Evolutionary conservation across 2,329 filamentous ascomycete species (phyloP), one percentile per base, ranked within the genome.

Genomic region (Ceratocystis alfenasii): DNA sequence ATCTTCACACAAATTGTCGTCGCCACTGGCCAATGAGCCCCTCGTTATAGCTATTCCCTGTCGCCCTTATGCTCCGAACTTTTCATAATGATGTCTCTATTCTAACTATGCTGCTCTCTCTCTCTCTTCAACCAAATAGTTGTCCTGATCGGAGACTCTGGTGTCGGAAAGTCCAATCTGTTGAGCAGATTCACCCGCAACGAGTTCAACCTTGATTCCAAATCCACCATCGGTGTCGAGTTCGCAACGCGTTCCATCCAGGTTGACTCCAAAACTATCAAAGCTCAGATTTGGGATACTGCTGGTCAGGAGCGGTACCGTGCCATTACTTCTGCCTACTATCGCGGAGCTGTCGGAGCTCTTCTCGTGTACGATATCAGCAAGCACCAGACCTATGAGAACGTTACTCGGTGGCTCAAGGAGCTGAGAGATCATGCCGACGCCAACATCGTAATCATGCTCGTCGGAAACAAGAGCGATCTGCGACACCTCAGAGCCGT

Each of bases 401-500:
- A 97, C 76, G 94, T 99, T 74, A 96, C 91, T 71, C 85, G 95
- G 79, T 99, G 94, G 94, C 80, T 99, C 81, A 99, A 97, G 81
- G 94, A 99, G 82, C 83, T 99, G 74, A 87, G 94, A 73, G 94
- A 96, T 75, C 92, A 99, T 78, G 94, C 94, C 72, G 94, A 99
- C 76, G 92, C 91, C 73, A 97, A 97, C 80, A 96, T 97, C 73
- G 92, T 99, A 73, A 99, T 99, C 76, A 99, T 99, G 94, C 82
- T 99, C 73, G 94, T 97, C 66, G 94, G 94, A 77, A 99, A 99
- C 86, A 99, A 99, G 88, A 97, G 92, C 78, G 94, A 99, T 95
- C 88, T 97, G 87, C 89, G 92, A 78, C 94, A 99, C 79, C 83
- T 99, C 74, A 86, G 94, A 76, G 94, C 94, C 70, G 94, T 99